These are phyloP conservation scores for Colletotrichum sp. DNA, from an alignment of 2,329 filamentous ascomycete genomes.

Conservation along the genomic window DNA sequence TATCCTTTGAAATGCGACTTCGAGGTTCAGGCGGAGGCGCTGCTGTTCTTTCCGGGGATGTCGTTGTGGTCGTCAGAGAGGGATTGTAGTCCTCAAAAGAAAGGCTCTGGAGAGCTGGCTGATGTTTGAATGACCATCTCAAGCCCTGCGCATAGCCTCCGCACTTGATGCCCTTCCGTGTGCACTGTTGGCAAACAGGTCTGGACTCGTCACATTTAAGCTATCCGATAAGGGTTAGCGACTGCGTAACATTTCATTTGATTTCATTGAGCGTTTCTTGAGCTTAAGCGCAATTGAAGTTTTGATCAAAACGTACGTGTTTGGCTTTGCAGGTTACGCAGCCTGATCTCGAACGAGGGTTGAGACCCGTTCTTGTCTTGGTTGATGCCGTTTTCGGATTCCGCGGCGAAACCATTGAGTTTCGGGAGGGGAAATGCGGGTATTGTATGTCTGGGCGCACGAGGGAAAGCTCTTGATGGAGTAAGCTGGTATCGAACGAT, in stretches of 20 bases:
- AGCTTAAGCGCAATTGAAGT: too few species aligned
- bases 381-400: background rate
- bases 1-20: background rate
- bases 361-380: constrained; percentile 16
- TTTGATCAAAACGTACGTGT: constrained; percentile 19
- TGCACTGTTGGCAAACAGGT: constrained; percentile 32
- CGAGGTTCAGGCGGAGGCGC: background rate
- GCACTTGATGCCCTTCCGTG: constrained; percentile 32
- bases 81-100: background rate
- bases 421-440: background rate
- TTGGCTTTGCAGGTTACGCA: constrained; percentile 36
- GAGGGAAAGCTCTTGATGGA: background rate
- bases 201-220: constrained; percentile 36
- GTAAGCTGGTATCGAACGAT: background rate
- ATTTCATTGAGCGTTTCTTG: background rate
- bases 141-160: constrained; percentile 36
- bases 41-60: background rate
- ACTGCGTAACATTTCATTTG: background rate
- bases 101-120: constrained; percentile 21
- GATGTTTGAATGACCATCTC: constrained; percentile 48
- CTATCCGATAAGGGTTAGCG: constrained; percentile 18
- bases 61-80: background rate
- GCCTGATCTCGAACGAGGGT: constrained; percentile 31
- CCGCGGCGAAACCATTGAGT: constrained; percentile 12
- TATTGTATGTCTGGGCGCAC: background rate